phyloP scores from a whole-genome alignment of 2,329 filamentous ascomycete species.

The Botrytis pseudocinerea region DNA sequence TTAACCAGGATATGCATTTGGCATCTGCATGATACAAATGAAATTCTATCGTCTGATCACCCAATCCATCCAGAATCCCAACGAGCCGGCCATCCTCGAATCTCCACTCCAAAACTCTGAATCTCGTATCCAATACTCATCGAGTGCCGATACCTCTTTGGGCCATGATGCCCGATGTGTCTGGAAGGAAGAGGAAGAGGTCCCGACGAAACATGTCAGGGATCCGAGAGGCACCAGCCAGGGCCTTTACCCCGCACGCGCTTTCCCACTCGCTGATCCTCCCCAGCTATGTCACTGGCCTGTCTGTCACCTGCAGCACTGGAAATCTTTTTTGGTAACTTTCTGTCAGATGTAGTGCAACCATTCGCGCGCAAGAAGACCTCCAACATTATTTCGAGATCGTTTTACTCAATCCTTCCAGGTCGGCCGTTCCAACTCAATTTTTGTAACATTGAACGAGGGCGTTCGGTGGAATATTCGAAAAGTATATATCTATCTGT shows the following conservation, averaged over 20 bases:
- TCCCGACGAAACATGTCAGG: background rate
- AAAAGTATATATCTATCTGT: background rate
- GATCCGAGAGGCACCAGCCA: background rate
- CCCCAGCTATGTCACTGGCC: background rate
- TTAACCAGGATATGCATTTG: background rate
- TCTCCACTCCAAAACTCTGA: background rate
- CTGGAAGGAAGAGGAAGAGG: background rate
- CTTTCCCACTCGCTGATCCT: background rate
- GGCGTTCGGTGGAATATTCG: background rate
- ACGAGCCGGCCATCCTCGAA: background rate
- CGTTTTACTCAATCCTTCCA: background rate
- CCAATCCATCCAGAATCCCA: background rate
- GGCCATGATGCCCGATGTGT: background rate
- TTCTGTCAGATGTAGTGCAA: conserved; percentile 8
- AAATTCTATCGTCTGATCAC: background rate
- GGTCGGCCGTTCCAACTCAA: background rate
- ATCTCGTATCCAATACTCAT: conserved; percentile 4
- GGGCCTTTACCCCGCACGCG: conserved; percentile 19
- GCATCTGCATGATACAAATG: background rate
- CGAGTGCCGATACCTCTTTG: background rate
- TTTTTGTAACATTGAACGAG: background rate
- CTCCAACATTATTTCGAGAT: background rate
- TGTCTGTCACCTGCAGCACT: conserved; percentile 7
- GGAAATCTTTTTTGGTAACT: conserved; percentile 9
- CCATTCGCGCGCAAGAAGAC: conserved; percentile 17